Base-by-base conservation (phyloP, 345 rosid genomes). In the Syzygium grande region DNA sequence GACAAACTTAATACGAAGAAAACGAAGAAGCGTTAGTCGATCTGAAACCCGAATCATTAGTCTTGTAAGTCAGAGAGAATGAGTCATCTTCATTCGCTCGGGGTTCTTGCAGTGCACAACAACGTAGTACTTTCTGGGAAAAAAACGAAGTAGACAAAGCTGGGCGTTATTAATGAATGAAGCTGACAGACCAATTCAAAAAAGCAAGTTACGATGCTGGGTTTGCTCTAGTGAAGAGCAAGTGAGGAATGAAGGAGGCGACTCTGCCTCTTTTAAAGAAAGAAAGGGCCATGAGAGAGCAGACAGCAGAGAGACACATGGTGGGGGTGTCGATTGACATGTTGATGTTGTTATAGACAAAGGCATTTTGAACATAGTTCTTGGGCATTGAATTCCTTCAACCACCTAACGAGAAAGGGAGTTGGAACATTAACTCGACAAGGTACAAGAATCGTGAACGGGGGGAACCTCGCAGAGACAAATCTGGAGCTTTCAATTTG, bases 321-420 rank as follows among this genome's bases (percentile, higher is more conserved):
- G 83, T 73, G 43, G 83, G 83, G 83, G 15, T 21, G 25, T 73
- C 83, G 83, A 73, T 73, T 9, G 83, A 73, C 83, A 38, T 73
- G 86, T 56, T 53, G 87, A 2, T 43, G 46, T 43, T 65, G 34
- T 52, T 78, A 77, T 84, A 27, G 84, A 58, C 78, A 54, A 49
- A 51, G 41, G 89, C 92, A 91, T 89, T 92, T 73, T 34, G 49
- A 38, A 38, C 83, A 38, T 38, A 73, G 83, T 73, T 73, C 12
- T 22, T 1, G 46, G 63, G 83, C 83, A 73, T 73, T 73, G 27
- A 73, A 93, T 88, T 80, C 85, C 88, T 49, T 84, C 94, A 93
- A 90, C 95, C 19, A 89, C 95, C 90, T 88, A 77, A 84, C 87
- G 89, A 87, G 87, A 91, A 87, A 86, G 92, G 91, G 68, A 86